Percentiles rank a stretch among this genome's conserved stretches.
Evolutionary conservation across 495 filamentous ascomycete species (phyloP).

Genomic region (Neurospora sp.): DNA sequence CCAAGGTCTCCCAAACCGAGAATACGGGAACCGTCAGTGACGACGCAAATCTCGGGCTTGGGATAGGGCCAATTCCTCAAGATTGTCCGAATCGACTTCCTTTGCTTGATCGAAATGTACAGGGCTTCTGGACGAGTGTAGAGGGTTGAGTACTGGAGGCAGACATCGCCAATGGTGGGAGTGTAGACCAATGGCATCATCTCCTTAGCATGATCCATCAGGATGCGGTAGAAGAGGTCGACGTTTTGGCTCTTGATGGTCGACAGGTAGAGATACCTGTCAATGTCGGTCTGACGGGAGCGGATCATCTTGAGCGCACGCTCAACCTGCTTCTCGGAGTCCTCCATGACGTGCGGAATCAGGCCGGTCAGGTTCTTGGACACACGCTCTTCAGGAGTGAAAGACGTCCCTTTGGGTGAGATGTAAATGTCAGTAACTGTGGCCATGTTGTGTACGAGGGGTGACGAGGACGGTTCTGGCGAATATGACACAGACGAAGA

Average conservation of each 20-base stretch:
- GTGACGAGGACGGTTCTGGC: slow-evolving; percentile 6
- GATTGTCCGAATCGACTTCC: slow-evolving; percentile 70
- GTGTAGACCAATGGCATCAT: slow-evolving; percentile 95
- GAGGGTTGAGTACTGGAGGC: slow-evolving; percentile 87
- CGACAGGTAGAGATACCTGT: slow-evolving; percentile 92
- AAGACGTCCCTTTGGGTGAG: slow-evolving; percentile 38
- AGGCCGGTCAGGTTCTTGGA: slow-evolving; percentile 49
- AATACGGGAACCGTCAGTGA: slow-evolving; percentile 95
- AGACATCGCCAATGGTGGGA: slow-evolving; percentile 93
- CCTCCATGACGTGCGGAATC: slow-evolving; percentile 48
- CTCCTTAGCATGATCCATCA: slow-evolving; percentile 83
- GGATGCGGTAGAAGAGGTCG: slow-evolving; percentile 88
- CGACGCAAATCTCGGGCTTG: slow-evolving; percentile 88
- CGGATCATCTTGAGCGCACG: slow-evolving; percentile 57
- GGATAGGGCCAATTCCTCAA: slow-evolving; percentile 82
- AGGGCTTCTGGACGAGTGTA: slow-evolving; percentile 92
- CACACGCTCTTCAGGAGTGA: slow-evolving; percentile 44
- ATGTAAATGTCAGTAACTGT: neutral
- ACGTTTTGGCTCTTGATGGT: slow-evolving; percentile 79
- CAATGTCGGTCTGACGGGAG: slow-evolving; percentile 67
- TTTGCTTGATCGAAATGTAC: slow-evolving; percentile 87
- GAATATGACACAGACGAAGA: slow-evolving; percentile 2
- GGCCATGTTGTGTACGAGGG: neutral
- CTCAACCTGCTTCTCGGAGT: slow-evolving; percentile 39
- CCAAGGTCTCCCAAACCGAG: slow-evolving; percentile 92